Conservation (phyloP, 192 early-diverging fungal genomes). For the Chytriomyces sp. region DNA sequence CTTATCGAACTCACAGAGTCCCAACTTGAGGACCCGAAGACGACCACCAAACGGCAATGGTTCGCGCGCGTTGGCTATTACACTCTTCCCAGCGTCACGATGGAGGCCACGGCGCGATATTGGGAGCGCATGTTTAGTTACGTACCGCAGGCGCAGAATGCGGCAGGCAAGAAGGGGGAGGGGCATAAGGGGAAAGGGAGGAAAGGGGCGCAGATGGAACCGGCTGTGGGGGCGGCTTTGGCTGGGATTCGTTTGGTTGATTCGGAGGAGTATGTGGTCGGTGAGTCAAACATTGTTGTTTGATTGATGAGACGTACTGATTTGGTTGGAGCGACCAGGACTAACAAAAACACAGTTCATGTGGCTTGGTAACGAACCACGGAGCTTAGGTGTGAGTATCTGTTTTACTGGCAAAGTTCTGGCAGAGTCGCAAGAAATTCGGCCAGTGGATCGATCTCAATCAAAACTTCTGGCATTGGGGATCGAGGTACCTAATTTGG, state of each 20-base stretch:
- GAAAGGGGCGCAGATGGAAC: conserved; percentile 33
- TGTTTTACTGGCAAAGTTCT: conserved; percentile 50
- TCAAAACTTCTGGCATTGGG: conserved; percentile 32
- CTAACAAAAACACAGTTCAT: conserved; percentile 46
- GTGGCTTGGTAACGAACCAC: conserved; percentile 57
- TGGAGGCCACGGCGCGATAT: conserved; percentile 35
- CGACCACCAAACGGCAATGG: conserved; percentile 42
- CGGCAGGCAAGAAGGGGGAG: conserved; percentile 13
- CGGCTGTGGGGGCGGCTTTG: conserved; percentile 29
- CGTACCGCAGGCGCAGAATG: neutral
- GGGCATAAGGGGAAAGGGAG: conserved; percentile 30
- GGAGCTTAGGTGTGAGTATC: conserved; percentile 34
- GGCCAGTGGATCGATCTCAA: conserved; percentile 11
- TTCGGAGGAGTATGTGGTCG: conserved; percentile 53
- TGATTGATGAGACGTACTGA: neutral
- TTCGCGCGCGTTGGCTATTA: conserved; percentile 59
- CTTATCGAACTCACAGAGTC: conserved; percentile 53
- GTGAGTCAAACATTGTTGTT: conserved; percentile 7
- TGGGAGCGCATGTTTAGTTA: conserved; percentile 45
- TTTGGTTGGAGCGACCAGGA: conserved; percentile 25
- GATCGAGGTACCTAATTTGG: conserved; percentile 54
- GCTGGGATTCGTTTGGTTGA: conserved; percentile 56
- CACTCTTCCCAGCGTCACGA: conserved; percentile 41
- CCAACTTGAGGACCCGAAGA: conserved; percentile 39
- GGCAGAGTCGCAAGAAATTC: conserved; percentile 34